Conservation (phyloP, 2,329 filamentous ascomycete species). For the Iodosphaeria phyllophila region DNA sequence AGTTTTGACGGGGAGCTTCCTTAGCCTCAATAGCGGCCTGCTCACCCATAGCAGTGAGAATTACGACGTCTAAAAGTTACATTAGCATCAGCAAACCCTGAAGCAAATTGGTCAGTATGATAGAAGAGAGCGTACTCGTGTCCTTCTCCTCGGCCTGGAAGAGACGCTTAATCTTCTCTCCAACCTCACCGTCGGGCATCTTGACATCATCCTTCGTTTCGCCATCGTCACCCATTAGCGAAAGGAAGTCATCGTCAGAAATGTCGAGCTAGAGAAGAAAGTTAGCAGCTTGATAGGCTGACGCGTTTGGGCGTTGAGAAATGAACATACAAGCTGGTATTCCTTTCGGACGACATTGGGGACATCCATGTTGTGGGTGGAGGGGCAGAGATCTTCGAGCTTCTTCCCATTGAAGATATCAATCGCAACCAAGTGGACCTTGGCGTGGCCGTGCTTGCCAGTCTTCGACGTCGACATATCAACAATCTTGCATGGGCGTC, state of each 20-base stretch:
- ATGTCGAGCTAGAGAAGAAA: slow-evolving; percentile 52
- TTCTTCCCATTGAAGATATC: slow-evolving; percentile 99
- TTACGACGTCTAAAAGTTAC: slow-evolving; percentile 51
- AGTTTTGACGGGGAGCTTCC: slow-evolving; percentile 49
- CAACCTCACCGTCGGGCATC: slow-evolving; percentile 75
- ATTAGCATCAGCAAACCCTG: slow-evolving; percentile 6
- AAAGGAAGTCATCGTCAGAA: slow-evolving; percentile 85
- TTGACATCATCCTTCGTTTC: slow-evolving; percentile 89
- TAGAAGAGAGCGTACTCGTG: slow-evolving; percentile 57
- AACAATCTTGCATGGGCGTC: slow-evolving; percentile 98
- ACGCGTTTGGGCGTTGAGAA: not conserved
- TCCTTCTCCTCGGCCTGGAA: slow-evolving; percentile 79
- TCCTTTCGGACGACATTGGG: slow-evolving; percentile 82
- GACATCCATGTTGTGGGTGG: slow-evolving; percentile 96
- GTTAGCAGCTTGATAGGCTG: not conserved
- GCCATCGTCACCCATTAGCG: slow-evolving; percentile 77
- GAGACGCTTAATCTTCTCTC: slow-evolving; percentile 67
- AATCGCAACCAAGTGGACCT: slow-evolving; percentile 94
- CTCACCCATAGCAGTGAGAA: slow-evolving; percentile 93
- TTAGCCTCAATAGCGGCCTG: slow-evolving; percentile 84
- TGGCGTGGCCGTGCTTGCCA: slow-evolving; percentile 99
- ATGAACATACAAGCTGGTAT: slow-evolving; percentile 71
- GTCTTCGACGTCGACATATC: slow-evolving; percentile 99
- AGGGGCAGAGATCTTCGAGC: slow-evolving; percentile 96
- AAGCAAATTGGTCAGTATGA: not conserved